phyloP scores from a whole-genome alignment of 2,329 filamentous ascomycete genomes.

The Colletotrichum chlorophyti region DNA sequence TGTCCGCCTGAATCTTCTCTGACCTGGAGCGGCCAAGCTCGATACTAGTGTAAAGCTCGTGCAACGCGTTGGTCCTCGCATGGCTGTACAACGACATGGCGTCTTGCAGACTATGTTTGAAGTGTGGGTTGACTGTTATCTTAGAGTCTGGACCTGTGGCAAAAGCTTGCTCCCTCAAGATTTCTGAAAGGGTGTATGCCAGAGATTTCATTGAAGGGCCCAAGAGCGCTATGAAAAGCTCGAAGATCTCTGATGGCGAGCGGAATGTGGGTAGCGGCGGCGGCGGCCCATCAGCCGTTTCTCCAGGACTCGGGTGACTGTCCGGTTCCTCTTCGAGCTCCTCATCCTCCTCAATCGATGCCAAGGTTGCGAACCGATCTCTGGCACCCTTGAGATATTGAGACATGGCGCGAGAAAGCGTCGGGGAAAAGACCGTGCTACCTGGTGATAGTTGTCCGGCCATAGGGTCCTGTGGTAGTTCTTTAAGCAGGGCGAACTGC shows the following conservation, averaged over 20 bases:
- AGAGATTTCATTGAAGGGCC: conserved; percentile 96
- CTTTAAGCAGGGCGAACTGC: conserved; percentile 84
- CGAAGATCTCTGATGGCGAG: conserved; percentile 84
- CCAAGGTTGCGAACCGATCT: conserved; percentile 56
- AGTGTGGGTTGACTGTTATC: conserved; percentile 79
- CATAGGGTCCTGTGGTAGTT: conserved; percentile 50
- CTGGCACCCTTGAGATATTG: conserved; percentile 45
- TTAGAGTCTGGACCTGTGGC: conserved; percentile 69
- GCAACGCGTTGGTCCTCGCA: conserved; percentile 77
- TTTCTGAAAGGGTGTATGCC: conserved; percentile 88
- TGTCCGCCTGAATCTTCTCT: conserved; percentile 84
- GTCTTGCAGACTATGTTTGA: conserved; percentile 79
- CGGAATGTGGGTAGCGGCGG: conserved; percentile 48
- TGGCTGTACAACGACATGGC: conserved; percentile 81
- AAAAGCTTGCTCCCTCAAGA: conserved; percentile 88
- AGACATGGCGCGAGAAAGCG: conserved; percentile 36
- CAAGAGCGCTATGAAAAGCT: conserved; percentile 85
- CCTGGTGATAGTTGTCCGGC: conserved; percentile 40
- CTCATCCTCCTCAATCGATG: conserved; percentile 70
- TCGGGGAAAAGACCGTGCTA: conserved; percentile 38
- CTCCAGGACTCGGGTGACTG: conserved; percentile 52
- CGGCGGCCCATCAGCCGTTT: conserved; percentile 32
- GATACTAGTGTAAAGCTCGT: conserved; percentile 81
- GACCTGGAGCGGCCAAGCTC: conserved; percentile 73
- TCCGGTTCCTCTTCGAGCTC: conserved; percentile 41